phyloP scores from a whole-genome alignment of 768 basidiomycete species.

The Lactarius indigo region DNA sequence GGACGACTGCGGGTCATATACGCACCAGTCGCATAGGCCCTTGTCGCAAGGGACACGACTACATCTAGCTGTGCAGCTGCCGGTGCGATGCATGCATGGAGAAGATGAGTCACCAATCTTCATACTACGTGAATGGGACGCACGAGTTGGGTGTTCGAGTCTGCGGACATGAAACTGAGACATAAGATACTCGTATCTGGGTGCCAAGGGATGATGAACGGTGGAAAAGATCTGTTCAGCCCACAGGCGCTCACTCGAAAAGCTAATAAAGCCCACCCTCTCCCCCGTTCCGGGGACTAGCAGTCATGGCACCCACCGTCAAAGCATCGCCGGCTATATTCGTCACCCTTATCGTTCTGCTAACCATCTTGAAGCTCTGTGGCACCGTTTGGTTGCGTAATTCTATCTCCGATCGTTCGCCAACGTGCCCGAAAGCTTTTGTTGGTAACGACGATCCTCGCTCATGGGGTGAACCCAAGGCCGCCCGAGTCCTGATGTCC shows the following conservation, averaged over 20 bases:
- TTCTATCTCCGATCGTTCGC: background rate
- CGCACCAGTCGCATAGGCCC: conserved; percentile 5
- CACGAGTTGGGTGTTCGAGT: conserved; percentile 2
- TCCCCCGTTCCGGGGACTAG: background rate
- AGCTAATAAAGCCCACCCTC: background rate
- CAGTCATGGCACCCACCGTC: background rate
- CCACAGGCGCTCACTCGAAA: background rate
- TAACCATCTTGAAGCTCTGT: background rate
- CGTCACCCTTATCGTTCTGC: background rate
- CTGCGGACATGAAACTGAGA: background rate
- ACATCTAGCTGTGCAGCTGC: background rate
- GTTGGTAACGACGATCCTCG: background rate
- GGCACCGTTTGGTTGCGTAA: background rate
- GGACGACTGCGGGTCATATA: background rate
- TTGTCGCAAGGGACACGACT: background rate
- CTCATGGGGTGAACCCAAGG: background rate
- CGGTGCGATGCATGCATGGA: background rate
- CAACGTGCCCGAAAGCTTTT: background rate
- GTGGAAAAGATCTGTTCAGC: background rate
- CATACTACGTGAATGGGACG: background rate
- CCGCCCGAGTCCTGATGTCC: background rate
- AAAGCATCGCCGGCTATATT: background rate
- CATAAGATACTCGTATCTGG: background rate
- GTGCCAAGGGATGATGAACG: background rate
- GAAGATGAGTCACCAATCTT: background rate